Evolutionary conservation across 345 rosid genomes (phyloP).

Genomic region (Rubroshorea leprosula): DNA sequence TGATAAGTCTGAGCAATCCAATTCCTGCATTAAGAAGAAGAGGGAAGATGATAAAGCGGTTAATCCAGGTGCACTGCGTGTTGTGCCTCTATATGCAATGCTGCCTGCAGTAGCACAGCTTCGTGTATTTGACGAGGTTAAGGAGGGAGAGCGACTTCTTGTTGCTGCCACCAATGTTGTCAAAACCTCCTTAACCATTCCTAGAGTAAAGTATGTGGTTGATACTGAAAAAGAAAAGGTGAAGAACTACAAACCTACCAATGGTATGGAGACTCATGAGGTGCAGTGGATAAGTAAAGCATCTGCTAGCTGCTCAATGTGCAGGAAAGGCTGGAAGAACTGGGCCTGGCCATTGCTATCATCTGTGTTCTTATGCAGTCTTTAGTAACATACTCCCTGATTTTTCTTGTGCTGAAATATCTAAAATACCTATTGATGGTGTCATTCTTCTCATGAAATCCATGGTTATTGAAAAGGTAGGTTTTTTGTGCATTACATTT

Average conservation of each 20-base stretch:
- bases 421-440: constrained; percentile 74
- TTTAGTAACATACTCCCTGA: constrained; percentile 62
- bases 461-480: constrained; percentile 73
- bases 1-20: constrained; percentile 23
- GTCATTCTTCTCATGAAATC: constrained; percentile 86
- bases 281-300: constrained; percentile 91
- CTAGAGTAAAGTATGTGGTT: constrained; percentile 89
- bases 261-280: constrained; percentile 72
- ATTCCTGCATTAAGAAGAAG: constrained; percentile 17
- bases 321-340: constrained; percentile 98
- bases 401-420: constrained; percentile 78
- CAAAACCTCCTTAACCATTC: constrained; percentile 90
- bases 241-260: constrained; percentile 62
- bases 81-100: constrained; percentile 90
- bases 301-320: constrained; percentile 87
- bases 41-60: constrained; percentile 21
- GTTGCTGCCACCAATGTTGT: constrained; percentile 96
- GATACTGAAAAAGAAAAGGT: constrained; percentile 91
- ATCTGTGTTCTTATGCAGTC: constrained; percentile 79
- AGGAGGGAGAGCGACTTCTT: constrained; percentile 79
- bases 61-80: constrained; percentile 34
- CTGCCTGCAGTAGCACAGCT: constrained; percentile 85
- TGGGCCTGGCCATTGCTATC: constrained; percentile 91
- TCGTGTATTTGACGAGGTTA: constrained; percentile 62
- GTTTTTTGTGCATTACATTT: too few relatives aligned